These are phyloP conservation scores for Phytophthora gonapodyides DNA, from an alignment of 352 stramenopile genomes.

Conservation along the genomic window DNA sequence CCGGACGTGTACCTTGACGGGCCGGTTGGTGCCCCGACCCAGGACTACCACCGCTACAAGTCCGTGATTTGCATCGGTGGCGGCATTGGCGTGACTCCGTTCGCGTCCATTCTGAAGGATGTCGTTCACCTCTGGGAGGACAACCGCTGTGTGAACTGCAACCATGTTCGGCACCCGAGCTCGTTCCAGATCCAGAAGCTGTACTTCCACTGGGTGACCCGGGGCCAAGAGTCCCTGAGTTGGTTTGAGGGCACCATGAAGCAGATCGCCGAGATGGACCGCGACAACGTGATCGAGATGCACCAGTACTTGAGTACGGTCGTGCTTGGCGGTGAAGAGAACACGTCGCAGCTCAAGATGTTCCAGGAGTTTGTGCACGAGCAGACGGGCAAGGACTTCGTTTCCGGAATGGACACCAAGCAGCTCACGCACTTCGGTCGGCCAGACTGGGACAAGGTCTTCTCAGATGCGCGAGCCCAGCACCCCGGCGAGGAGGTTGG, in stretches of 20 bases:
- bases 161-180: constrained; percentile 59
- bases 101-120: constrained; percentile 75
- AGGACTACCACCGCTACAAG: constrained; percentile 72
- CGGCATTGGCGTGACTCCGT: constrained; percentile 81
- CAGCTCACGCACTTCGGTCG: constrained; percentile 81
- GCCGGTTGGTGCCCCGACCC: constrained; percentile 65
- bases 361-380: constrained; percentile 82
- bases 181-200: constrained; percentile 76
- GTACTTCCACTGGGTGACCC: constrained; percentile 86
- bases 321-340: no score
- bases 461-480: constrained; percentile 41
- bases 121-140: constrained; percentile 69
- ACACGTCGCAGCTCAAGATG: constrained; percentile 65
- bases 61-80: constrained; percentile 66
- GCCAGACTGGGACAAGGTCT: constrained; percentile 75
- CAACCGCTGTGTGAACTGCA: constrained; percentile 67
- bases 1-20: constrained; percentile 69
- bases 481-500: constrained; percentile 69
- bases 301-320: constrained; percentile 84
- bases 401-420: constrained; percentile 71
- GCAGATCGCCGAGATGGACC: constrained; percentile 68
- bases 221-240: constrained; percentile 64
- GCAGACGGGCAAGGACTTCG: constrained; percentile 67
- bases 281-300: constrained; percentile 70
- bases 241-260: constrained; percentile 88